Base-by-base conservation (phyloP, 2,329 filamentous ascomycete genomes). In the Talaromyces sp. region DNA sequence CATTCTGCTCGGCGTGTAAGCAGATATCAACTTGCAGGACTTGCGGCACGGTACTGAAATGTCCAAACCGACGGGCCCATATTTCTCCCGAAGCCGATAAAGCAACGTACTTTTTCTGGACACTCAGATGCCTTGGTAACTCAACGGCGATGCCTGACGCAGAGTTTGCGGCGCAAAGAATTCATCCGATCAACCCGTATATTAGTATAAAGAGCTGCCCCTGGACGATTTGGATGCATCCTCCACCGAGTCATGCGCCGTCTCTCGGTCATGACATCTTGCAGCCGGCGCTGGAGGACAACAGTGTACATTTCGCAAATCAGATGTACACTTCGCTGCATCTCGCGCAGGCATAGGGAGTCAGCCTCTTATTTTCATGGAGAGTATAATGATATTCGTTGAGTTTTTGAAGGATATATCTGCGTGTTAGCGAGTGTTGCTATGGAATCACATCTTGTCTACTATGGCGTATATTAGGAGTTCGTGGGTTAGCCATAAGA, bases 201-300 rank as follows among this genome's bases (percentile, higher is more conserved):
- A 69, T 76, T n/a, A 69, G 73, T 39, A 68, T 74, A 64, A 74
- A 77, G 19, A 78, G 75, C 57, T 78, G 76, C 62, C 76, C 76
- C 9, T 79, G 76, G 76, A 78, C 76, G 7, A 69, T 78, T 9
- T 74, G 76, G 27, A 74, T 77, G 63, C 76, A 78, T 60, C 76
- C 76, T 33, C 72, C 75, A 16, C 73, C 73, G 14, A 67, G 67
- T 10, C 71, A 75, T 24, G 66, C 76, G 8, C 76, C 76, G 2
- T 70, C 70, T 35, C 63, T 78, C 45, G 75, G 68, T 6, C 73
- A 76, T 67, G 71, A 76, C 47, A 73, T 79, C 5, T 67, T 78
- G 33, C 67, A 72, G 24, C 69, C 75, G 35, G 76, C 69, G 3
- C 69, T 76, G 52, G 73, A 74, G 43, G 50, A 60, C 13, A 60